phyloP scores from a whole-genome alignment of 164 flowering plant genomes.

The Litsea cubeba region DNA sequence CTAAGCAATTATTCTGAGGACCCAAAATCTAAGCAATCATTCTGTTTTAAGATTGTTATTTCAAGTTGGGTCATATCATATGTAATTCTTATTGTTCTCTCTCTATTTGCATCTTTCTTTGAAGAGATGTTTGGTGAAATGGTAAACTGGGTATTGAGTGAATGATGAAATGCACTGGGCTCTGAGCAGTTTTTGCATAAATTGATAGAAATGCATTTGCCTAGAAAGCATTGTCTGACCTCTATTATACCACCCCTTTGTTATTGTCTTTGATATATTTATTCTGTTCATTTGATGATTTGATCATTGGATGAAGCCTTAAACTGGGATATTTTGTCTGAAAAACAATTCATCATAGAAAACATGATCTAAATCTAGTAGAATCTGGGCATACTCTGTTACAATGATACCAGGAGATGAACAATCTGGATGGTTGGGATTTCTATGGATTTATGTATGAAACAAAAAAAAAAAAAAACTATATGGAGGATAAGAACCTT shows the following conservation, averaged over 20 bases:
- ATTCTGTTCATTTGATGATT: no score
- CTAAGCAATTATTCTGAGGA: conserved; percentile 51
- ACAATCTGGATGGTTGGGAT: no score
- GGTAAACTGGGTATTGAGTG: neutral
- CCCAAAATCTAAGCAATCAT: neutral
- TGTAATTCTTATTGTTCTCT: neutral
- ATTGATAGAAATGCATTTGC: conserved; percentile 6
- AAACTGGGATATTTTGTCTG: no score
- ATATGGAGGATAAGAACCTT: no score
- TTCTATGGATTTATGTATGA: no score
- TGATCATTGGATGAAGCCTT: no score
- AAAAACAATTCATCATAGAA: no score
- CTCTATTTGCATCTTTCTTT: neutral
- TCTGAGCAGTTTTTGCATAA: conserved; percentile 1
- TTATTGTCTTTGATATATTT: neutral
- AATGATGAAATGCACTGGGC: conserved; percentile 9
- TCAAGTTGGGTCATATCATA: neutral
- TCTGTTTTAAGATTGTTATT: neutral
- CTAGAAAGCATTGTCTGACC: conserved; percentile 7
- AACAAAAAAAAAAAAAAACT: no score
- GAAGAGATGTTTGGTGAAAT: neutral
- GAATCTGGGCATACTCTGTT: no score
- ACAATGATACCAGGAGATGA: no score
- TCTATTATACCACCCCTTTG: neutral
- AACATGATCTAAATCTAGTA: no score